Evolutionary conservation across 768 basidiomycete genomes (phyloP).

Genomic region (Lentinula guzmanii): DNA sequence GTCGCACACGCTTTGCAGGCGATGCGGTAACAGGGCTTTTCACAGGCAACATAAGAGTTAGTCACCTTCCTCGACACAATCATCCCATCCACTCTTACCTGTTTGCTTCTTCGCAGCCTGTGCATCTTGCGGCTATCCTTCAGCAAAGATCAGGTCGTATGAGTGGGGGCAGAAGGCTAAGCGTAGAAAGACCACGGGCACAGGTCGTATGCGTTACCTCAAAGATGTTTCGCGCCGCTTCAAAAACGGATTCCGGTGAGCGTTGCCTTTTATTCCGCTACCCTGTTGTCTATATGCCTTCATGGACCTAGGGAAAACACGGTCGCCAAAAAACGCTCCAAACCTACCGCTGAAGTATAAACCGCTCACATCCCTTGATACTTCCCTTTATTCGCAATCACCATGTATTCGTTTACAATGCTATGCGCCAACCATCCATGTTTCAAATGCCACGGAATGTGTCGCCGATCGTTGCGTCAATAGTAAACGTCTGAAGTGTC

Average conservation of each 20-base stretch:
- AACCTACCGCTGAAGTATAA: slow-evolving; percentile 40
- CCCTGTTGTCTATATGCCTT: background rate
- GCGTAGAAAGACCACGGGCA: slow-evolving; percentile 99
- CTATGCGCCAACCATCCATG: background rate
- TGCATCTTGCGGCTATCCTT: slow-evolving; percentile 93
- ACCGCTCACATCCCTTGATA: background rate
- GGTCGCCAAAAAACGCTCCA: slow-evolving; percentile 79
- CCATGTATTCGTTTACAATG: background rate
- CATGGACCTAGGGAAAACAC: slow-evolving; percentile 69
- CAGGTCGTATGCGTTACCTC: slow-evolving; percentile 92
- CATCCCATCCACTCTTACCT: background rate
- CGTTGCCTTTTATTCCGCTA: background rate
- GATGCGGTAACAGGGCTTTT: slow-evolving; percentile 93
- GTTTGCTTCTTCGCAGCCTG: slow-evolving; percentile 55
- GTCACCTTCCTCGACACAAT: slow-evolving; percentile 14
- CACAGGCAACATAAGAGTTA: slow-evolving; percentile 98
- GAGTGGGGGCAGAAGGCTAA: slow-evolving; percentile 99
- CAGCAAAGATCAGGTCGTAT: slow-evolving; percentile 92
- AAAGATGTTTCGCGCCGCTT: slow-evolving; percentile 91
- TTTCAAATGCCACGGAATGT: background rate
- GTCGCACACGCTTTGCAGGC: slow-evolving; percentile 94
- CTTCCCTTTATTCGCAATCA: background rate
- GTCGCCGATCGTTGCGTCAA: too few species aligned
- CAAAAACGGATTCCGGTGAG: slow-evolving; percentile 97
- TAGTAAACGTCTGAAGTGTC: too few species aligned